These are phyloP conservation scores for Naganishia randhawae DNA, from an alignment of 768 basidiomycete genomes.

Conservation along the genomic window DNA sequence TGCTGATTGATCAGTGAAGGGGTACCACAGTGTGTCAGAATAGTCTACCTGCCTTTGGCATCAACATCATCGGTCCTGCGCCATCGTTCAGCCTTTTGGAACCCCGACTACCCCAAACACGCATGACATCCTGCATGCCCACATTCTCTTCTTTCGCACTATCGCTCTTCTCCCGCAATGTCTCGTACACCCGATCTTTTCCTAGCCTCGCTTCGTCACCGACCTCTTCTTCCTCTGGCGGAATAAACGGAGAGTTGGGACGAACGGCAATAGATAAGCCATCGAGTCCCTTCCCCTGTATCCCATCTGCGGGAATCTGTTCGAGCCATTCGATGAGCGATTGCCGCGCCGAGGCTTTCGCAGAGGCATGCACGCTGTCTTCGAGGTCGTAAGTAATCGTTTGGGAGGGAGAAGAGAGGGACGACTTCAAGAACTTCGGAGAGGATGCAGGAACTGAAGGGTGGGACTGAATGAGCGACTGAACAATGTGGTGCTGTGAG, in stretches of 20 bases:
- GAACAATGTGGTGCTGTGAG: neutral
- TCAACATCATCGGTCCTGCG: conserved; percentile 30
- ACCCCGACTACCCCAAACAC: conserved; percentile 20
- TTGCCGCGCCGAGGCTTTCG: conserved; percentile 18
- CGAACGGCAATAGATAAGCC: conserved; percentile 26
- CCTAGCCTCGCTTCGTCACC: neutral
- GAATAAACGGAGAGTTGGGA: conserved; percentile 20
- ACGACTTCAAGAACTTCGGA: conserved; percentile 28
- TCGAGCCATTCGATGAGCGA: conserved; percentile 22
- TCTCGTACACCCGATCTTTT: neutral
- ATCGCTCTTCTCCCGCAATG: conserved; percentile 10
- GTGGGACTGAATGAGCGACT: neutral
- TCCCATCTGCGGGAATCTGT: conserved; percentile 3
- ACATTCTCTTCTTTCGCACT: neutral
- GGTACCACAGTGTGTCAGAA: neutral
- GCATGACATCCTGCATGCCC: conserved; percentile 15
- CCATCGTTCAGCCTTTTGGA: conserved; percentile 12
- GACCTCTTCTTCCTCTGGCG: neutral
- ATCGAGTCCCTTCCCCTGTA: neutral
- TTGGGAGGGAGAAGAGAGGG: conserved; percentile 18
- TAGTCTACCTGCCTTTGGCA: conserved; percentile 25
- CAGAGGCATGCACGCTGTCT: conserved; percentile 27
- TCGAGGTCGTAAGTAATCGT: conserved; percentile 30
- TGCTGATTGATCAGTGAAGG: neutral
- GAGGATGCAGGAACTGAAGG: conserved; percentile 28